Base-by-base conservation (phyloP, 495 filamentous ascomycete species). In the Rostrohypoxylon terebratum region DNA sequence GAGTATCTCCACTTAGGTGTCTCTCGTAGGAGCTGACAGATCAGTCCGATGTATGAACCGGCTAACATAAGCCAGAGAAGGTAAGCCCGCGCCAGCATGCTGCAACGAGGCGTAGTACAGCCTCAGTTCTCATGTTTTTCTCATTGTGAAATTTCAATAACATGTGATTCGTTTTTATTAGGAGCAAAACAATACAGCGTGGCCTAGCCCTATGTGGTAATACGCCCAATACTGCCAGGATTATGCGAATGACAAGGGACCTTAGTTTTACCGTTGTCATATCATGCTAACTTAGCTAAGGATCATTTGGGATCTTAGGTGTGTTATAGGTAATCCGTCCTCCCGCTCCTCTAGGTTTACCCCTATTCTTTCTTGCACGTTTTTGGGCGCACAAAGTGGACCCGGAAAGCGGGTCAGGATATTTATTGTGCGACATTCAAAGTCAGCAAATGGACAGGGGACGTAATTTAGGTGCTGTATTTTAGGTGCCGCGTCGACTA, bases 241-340 rank as follows among this genome's bases (percentile, higher is more conserved):
- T 50, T 13, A 50, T 50, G 47, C 25, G 25, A 25, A 2, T 23
- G 4, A n/a, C 2, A 7, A 20, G 10, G 20, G 11, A 50, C 33
- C 50, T 25, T 31, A 11, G 20, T 33, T 54, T 33, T 11, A 11
- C 50, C 25, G 10, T 33, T 54, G 50, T n/a, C 14, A 54, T 31
- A 55, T 55, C 28, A 34, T 55, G 4, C 14, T 23, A 14, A 31
- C 51, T 55, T 31, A 55, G 18, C 31, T 55, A 36, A 55, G 51
- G 31, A 34, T 33, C 31, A 36, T 55, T 55, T 55, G 28, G 51
- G 20, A 55, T 34, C 14, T 55, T 18, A 25, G 9, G 11, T 16
- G 14, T 33, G 33, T 28, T 28, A 25, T 36, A 31, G 7, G 47
- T n/a, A 34, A 6, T 9, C 4, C 8, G 16, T 45, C 42, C 38